Evolutionary conservation across 2,329 filamentous ascomycete species (phyloP), one percentile per base, ranked within the genome.

Genomic region (Myriosclerotinia scirpicola): DNA sequence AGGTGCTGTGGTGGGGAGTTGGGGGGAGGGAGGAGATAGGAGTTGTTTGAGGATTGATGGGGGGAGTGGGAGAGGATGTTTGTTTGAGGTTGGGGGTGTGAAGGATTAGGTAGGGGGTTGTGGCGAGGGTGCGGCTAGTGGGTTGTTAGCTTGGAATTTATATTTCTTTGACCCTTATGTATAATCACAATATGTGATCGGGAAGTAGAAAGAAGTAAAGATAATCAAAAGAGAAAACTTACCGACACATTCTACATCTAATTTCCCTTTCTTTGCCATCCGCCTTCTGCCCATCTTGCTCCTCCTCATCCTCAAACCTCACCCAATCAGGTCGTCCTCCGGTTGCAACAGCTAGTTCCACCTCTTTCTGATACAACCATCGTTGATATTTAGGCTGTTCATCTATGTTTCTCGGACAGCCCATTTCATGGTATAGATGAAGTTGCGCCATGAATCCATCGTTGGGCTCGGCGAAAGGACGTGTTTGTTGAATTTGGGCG

Each of bases 181-280:
- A 26, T 26, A 50, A 22, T 17, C 5, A 50, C 4, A 6, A 50
- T 6, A 40, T 48, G 17, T 52, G 17, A n/a, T 30, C 5, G 20
- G n/a, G 11, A 50, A 48, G 22, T 54, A 34, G 22, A 50, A n/a
- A 53, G 12, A 14, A 53, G 38, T 34, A 30, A 63, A 44, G 34
- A 12, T 8, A 38, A 65, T 46, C 4, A 22, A 15, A 22, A 4
- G 8, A 12, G 8, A 56, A 15, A 68, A 67, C 70, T 54, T 72
- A 87, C 78, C 95, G 88, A 83, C 95, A 99, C 80, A 94, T 97
- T 76, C 93, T 92, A 80, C 95, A 98, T 73, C 91, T 87, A 67
- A 97, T 82, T 76, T 93, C 89, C 79, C 52, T 68, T 68, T 22
- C 70, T 67, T 64, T 71, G 64, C 54, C 68, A n/a, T 52, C 58